Percentiles rank a stretch among this genome's conserved stretches.
phyloP scores from a whole-genome alignment of 139 green algal species.

The Spirogloea muscicola region DNA sequence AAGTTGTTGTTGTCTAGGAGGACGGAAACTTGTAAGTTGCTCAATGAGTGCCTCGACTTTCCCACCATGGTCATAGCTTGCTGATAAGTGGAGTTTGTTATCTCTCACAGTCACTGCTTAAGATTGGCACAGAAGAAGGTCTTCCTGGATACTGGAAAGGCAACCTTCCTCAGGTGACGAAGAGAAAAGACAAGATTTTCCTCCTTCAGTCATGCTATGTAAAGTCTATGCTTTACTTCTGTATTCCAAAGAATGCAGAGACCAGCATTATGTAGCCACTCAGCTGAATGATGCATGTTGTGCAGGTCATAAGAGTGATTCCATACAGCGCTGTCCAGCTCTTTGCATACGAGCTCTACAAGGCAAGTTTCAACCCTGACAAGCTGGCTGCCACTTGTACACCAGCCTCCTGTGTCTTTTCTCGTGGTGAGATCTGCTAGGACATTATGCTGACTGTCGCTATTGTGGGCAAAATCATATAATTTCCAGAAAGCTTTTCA shows the following conservation, averaged over 20 bases:
- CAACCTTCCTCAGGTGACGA: constrained; percentile 63
- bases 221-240: too few species aligned
- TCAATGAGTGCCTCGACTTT: too few species aligned
- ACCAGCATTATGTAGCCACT: neutral
- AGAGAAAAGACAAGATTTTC: too few species aligned
- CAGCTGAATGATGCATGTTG: neutral
- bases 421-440: too few species aligned
- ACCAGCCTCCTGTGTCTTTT: too few species aligned
- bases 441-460: too few species aligned
- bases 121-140: constrained; percentile 21
- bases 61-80: too few species aligned
- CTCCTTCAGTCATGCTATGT: too few species aligned
- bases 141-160: constrained; percentile 72
- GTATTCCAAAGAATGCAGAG: neutral
- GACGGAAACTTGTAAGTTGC: neutral
- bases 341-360: constrained; percentile 76
- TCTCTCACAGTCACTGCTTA: neutral
- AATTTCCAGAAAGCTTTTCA: constrained; percentile 46
- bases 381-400: too few species aligned
- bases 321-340: constrained; percentile 53
- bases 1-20: neutral
- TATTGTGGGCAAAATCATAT: too few species aligned
- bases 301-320: constrained; percentile 52
- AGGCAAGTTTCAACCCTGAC: constrained; percentile 64
- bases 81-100: too few species aligned